Base-by-base conservation (phyloP, 2,329 filamentous ascomycete genomes). In the Colletotrichum zoysiae region DNA sequence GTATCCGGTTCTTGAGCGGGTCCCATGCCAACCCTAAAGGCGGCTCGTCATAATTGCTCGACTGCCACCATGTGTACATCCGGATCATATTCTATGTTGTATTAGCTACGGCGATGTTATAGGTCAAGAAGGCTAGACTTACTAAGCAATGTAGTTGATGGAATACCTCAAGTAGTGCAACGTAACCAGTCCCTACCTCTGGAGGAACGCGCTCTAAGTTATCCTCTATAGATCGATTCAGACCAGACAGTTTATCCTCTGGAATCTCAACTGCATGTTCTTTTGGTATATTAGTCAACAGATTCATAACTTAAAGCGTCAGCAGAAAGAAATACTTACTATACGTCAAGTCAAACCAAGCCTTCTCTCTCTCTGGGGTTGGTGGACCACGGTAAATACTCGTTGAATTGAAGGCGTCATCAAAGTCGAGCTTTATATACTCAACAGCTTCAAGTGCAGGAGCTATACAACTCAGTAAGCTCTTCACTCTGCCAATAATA, bases 101-200 rank as follows among this genome's bases (percentile, higher is more conserved):
- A 11, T 57, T 35, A 57, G 55, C 30, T 33, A 57, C 11, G 3
- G 18, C 5, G 4, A 38, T 38, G 5, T n/a, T n/a, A 0, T 6
- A 0, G 20, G 44, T 11, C 3, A 58, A 18, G n/a, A 46, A 14
- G 18, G 42, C 7, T 1, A 20, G 23, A 30, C 63, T 50, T 61
- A 74, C 73, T 35, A 74, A 59, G 42, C 73, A 74, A 44, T 74
- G 73, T 2, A 74, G 42, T 44, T 74, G 73, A 35, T 74, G 73
- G 33, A 73, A 74, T 9, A 73, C 68, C 55, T 74, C 73, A n/a
- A 74, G 63, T 11, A 71, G 61, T 30, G 40, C 58, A 50, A 67
- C 73, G 30, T 74, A 74, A 14, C 58, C 59, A 20, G 42, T 38
- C 30, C 66, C 66, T 35, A 58, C 66, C 2, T 68, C 59, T 30